Percentiles rank a stretch among this genome's conserved stretches.
phyloP scores from a whole-genome alignment of 2,329 filamentous ascomycete species.

The Trichoderma sp. region DNA sequence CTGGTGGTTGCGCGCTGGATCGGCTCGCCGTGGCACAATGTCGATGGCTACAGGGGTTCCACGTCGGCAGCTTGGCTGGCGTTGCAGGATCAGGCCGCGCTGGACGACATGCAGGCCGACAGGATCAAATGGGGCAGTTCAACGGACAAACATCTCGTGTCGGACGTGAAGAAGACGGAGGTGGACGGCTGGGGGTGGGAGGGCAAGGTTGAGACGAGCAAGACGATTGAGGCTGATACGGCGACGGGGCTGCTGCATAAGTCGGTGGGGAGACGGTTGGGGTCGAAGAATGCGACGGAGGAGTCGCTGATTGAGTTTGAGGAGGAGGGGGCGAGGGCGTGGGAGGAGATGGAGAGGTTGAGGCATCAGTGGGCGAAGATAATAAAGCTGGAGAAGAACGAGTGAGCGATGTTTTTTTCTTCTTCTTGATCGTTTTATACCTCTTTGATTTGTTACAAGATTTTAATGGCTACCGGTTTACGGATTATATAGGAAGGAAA shows the following conservation, averaged over 20 bases:
- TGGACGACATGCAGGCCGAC: slow-evolving; percentile 61
- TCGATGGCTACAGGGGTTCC: slow-evolving; percentile 77
- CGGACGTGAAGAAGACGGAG: slow-evolving; percentile 74
- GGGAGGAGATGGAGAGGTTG: slow-evolving; percentile 74
- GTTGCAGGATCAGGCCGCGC: slow-evolving; percentile 64
- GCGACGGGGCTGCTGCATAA: slow-evolving; percentile 54
- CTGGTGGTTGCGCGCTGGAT: slow-evolving; percentile 75
- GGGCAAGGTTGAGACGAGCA: slow-evolving; percentile 56
- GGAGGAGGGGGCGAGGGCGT: slow-evolving; percentile 61
- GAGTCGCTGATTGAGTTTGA: slow-evolving; percentile 66
- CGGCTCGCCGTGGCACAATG: slow-evolving; percentile 86
- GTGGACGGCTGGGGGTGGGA: slow-evolving; percentile 84
- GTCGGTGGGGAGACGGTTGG: slow-evolving; percentile 62
- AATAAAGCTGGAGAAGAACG: slow-evolving; percentile 29
- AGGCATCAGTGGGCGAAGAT: slow-evolving; percentile 66
- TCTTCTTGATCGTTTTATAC: neutral
- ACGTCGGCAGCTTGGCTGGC: slow-evolving; percentile 77
- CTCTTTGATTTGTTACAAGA: neutral
- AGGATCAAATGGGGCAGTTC: slow-evolving; percentile 82
- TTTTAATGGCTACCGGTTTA: neutral
- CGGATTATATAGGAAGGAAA: neutral
- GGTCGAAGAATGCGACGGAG: slow-evolving; percentile 61
- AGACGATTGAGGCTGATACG: slow-evolving; percentile 48
- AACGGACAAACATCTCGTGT: slow-evolving; percentile 60
- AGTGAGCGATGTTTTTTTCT: slow-evolving; percentile 1